A percentile compares a stretch with the other conserved stretches of the same genome.
phyloP scores from a whole-genome alignment of 352 stramenopile genomes.

The Albugo candida region DNA sequence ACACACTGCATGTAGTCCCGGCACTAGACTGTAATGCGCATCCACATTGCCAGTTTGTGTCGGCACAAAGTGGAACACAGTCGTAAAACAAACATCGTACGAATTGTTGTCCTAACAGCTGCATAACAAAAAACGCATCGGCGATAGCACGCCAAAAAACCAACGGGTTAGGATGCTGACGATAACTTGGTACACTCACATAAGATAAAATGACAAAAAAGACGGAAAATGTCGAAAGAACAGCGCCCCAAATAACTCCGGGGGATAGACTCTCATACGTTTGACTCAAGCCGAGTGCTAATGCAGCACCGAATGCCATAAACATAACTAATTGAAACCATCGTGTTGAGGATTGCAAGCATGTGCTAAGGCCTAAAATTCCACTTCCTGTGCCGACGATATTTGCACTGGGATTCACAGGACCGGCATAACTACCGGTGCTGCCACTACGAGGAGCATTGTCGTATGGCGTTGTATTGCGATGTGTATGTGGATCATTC shows the following conservation, averaged over 20 bases:
- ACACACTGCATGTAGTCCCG: constrained; percentile 33
- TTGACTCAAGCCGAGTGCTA: constrained; percentile 33
- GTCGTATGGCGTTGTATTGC: too few relatives aligned
- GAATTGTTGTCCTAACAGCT: constrained; percentile 67
- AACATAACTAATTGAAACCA: constrained; percentile 80
- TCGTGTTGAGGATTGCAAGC: constrained; percentile 60
- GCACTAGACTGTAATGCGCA: constrained; percentile 18
- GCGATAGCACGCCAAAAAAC: constrained; percentile 79
- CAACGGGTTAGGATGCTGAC: constrained; percentile 73
- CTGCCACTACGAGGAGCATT: too few relatives aligned
- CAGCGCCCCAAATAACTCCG: constrained; percentile 64
- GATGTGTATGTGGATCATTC: too few relatives aligned
- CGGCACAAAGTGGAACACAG: constrained; percentile 56
- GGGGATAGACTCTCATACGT: constrained; percentile 63
- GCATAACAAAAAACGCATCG: constrained; percentile 69
- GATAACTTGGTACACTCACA: constrained; percentile 51
- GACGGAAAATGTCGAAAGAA: constrained; percentile 66
- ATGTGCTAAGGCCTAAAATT: constrained; percentile 7
- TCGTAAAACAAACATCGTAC: constrained; percentile 59
- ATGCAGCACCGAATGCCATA: constrained; percentile 34
- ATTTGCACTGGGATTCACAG: too few relatives aligned
- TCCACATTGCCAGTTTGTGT: constrained; percentile 48
- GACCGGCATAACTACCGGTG: too few relatives aligned
- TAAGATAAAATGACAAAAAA: constrained; percentile 77
- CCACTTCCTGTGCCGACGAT: too few relatives aligned